A percentile compares a stretch with the other conserved stretches of the same genome.
phyloP scores from a whole-genome alignment of 805 yeast species.

The Lipomyces chichibuensis region DNA sequence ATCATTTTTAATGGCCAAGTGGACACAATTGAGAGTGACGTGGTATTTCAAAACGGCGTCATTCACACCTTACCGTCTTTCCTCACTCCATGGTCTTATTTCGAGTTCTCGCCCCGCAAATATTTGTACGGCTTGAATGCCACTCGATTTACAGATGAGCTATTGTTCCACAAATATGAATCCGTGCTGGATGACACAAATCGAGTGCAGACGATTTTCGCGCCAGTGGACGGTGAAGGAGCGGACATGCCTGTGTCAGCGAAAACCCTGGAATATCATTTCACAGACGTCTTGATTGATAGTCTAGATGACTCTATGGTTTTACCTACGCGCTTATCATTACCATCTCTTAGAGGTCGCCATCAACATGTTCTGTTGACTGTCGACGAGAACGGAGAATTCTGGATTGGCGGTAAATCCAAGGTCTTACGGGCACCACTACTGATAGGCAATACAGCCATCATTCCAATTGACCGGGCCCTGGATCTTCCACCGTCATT shows the following conservation, averaged over 20 bases:
- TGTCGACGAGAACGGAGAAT: neutral
- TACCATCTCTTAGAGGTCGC: conserved; percentile 8
- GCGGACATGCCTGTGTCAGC: conserved; percentile 19
- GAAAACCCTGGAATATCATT: conserved; percentile 24
- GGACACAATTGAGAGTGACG: conserved; percentile 20
- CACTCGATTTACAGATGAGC: conserved; percentile 23
- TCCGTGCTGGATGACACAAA: conserved; percentile 12
- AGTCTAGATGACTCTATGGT: neutral
- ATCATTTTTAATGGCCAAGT: conserved; percentile 24
- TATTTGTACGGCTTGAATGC: conserved; percentile 30
- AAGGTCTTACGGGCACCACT: conserved; percentile 19
- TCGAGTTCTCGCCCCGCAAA: conserved; percentile 32
- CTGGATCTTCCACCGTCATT: conserved; percentile 30
- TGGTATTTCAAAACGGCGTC: conserved; percentile 32
- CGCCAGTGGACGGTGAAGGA: conserved; percentile 19
- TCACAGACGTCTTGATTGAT: conserved; percentile 11
- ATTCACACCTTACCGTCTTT: conserved; percentile 25
- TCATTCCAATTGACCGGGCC: conserved; percentile 27
- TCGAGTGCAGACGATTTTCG: conserved; percentile 30
- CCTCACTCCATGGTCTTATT: conserved; percentile 22
- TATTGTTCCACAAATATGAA: conserved; percentile 22
- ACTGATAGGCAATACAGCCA: conserved; percentile 28
- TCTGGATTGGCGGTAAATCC: conserved; percentile 20
- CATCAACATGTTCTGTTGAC: conserved; percentile 15
- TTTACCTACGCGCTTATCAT: conserved; percentile 13